Percentiles rank a stretch among this genome's conserved stretches.
These are phyloP conservation scores for Polyrhizophydium stewartii DNA, from an alignment of 371 early-diverging fungal genomes.

Conservation along the genomic window DNA sequence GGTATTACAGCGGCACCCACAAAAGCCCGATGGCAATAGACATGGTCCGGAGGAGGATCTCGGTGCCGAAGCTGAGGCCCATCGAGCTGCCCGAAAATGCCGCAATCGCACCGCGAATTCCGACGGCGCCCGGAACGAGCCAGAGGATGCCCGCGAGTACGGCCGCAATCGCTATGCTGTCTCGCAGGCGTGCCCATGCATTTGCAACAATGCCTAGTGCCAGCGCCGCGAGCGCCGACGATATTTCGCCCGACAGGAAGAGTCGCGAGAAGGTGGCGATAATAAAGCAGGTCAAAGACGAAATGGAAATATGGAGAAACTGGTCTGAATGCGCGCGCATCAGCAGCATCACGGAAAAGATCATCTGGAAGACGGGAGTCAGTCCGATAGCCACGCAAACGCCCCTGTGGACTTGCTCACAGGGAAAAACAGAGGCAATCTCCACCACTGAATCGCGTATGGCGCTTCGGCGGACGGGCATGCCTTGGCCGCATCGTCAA, in stretches of 20 bases:
- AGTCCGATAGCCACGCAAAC: not conserved
- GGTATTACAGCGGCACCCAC: conserved; percentile 1
- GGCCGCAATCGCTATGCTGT: conserved; percentile 15
- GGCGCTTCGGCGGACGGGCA: not conserved
- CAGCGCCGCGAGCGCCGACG: conserved; percentile 15
- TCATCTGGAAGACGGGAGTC: conserved; percentile 9
- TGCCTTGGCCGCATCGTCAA: conserved; percentile 1
- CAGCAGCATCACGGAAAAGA: conserved; percentile 11
- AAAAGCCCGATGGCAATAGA: conserved; percentile 19
- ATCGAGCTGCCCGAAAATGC: conserved; percentile 1
- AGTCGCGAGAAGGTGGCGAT: not conserved
- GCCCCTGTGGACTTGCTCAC: not conserved
- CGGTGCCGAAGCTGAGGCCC: conserved; percentile 16
- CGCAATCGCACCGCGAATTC: conserved; percentile 17
- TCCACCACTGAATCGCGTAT: conserved; percentile 6
- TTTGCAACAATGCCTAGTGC: conserved; percentile 12
- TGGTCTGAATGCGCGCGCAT: conserved; percentile 11
- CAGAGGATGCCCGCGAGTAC: conserved; percentile 19
- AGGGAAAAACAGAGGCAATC: conserved; percentile 14
- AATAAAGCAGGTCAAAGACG: conserved; percentile 11
- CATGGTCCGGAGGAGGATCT: conserved; percentile 18
- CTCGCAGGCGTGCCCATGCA: conserved; percentile 9
- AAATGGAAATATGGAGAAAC: conserved; percentile 12
- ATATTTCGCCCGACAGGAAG: conserved; percentile 8
- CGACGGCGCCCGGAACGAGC: conserved; percentile 21